These are phyloP conservation scores for Micractinium sp. DNA, from an alignment of 139 green algal species.

Conservation along the genomic window DNA sequence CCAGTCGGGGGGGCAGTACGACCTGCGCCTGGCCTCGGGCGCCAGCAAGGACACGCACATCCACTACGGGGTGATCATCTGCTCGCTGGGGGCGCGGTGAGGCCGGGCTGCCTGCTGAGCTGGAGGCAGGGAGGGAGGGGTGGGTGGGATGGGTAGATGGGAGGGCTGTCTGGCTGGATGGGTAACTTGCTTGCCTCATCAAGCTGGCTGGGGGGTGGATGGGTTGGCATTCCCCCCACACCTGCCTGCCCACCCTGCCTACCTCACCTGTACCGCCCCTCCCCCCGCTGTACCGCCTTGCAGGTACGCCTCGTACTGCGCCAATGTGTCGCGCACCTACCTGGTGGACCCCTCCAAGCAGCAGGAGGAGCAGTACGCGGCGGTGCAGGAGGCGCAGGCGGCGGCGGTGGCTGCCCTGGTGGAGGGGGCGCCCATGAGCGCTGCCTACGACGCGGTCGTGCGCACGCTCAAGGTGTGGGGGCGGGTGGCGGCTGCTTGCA, in stretches of 20 bases:
- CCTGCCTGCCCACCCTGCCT: neutral
- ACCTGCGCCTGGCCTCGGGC: slow-evolving; percentile 62
- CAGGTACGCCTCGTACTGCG: slow-evolving; percentile 92
- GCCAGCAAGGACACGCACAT: slow-evolving; percentile 63
- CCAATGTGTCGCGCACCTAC: slow-evolving; percentile 91
- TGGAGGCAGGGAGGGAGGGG: neutral
- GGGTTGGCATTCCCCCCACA: neutral
- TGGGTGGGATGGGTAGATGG: too few species aligned
- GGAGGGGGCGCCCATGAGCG: slow-evolving; percentile 68
- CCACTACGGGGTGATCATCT: slow-evolving; percentile 71
- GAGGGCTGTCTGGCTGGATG: too few species aligned
- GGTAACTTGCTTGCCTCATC: too few species aligned
- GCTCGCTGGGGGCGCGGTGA: slow-evolving; percentile 48
- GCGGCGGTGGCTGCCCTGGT: slow-evolving; percentile 81
- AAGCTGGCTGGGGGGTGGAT: neutral
- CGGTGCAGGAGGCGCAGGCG: slow-evolving; percentile 77
- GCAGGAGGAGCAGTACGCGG: slow-evolving; percentile 84
- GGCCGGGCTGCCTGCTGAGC: neutral
- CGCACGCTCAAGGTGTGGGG: slow-evolving; percentile 54
- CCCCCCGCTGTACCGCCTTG: neutral
- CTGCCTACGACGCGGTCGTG: slow-evolving; percentile 77
- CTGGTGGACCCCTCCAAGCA: slow-evolving; percentile 88
- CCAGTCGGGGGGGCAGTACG: slow-evolving; percentile 80
- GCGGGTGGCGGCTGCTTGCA: neutral
- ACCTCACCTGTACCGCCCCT: neutral